phyloP scores from a whole-genome alignment of 805 yeast species.

The Cyberlindnera misumaiensis region DNA sequence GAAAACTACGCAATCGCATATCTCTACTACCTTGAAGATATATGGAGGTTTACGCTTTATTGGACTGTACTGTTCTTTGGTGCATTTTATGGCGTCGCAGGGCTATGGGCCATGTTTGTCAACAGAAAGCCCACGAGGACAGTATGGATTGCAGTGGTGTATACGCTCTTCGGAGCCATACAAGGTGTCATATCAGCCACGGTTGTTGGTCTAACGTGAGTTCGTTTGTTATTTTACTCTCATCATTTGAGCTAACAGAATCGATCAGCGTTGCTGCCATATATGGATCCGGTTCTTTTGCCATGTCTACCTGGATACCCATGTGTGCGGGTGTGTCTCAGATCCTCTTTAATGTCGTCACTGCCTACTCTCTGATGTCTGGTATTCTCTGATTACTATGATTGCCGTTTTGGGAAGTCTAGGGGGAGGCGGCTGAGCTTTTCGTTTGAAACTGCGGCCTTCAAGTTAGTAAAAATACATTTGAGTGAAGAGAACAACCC shows the following conservation, averaged over 20 bases:
- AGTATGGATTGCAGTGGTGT: constrained; percentile 38
- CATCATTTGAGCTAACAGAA: constrained; percentile 10
- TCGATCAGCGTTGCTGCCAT: constrained; percentile 39
- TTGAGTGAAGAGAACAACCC: too few species aligned
- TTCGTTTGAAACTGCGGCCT: too few species aligned
- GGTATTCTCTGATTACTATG: constrained; percentile 29
- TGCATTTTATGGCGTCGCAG: constrained; percentile 59
- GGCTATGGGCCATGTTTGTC: constrained; percentile 49
- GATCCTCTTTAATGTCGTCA: constrained; percentile 57
- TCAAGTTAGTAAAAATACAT: too few species aligned
- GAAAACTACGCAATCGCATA: constrained; percentile 37
- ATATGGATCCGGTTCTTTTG: constrained; percentile 71
- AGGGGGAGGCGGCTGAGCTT: background rate
- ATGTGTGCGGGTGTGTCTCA: constrained; percentile 70
- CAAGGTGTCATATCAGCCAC: constrained; percentile 73
- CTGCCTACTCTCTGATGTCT: constrained; percentile 56
- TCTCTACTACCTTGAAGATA: constrained; percentile 62
- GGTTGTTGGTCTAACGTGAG: constrained; percentile 59
- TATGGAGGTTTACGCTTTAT: constrained; percentile 75
- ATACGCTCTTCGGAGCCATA: constrained; percentile 46
- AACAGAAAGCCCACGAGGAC: constrained; percentile 36
- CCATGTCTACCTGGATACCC: constrained; percentile 96
- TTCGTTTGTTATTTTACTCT: too few species aligned
- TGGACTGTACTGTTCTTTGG: constrained; percentile 74
- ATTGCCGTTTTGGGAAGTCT: constrained; percentile 7